Evolutionary conservation across 257 asterid species (phyloP), one percentile per base, ranked within the genome.

Genomic region (Datura wrightii): DNA sequence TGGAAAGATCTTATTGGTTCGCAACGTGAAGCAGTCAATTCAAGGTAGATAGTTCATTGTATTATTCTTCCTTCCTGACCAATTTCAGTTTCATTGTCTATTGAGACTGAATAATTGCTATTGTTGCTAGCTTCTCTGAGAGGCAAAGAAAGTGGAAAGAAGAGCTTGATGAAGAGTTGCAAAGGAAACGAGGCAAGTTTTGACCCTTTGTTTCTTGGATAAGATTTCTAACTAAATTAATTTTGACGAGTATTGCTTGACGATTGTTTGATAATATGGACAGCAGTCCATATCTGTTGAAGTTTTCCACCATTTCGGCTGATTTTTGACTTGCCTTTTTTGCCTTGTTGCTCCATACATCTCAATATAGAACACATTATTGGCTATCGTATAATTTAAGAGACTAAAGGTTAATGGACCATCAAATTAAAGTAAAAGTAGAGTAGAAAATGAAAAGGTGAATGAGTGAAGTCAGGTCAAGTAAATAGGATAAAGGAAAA

Each of bases 101-200:
- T 85, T 87, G 83, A 82, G 83, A 78, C 84, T 84, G 67, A 78
- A 37, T 67, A 34, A 69, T 65, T 85, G 78, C 80, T 74, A 74
- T 85, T 84, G 88, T 91, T 84, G 69, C 91, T 85, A 93, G 92
- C 89, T 92, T 92, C 85, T 78, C 90, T 8, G 98, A 94, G 92
- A 94, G 91, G 89, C 95, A 95, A 80, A 91, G 90, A 88, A 93
- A 90, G 89, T 97, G 99, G 99, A 94, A 97, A 89, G 98, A 93
- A 91, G 99, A 97, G 90, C 99, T 97, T 84, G 98, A 87, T 80
- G 95, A 95, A 88, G 99, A 97, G 90, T 94, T 97, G 31, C 96
- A 93, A 83, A 91, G 96, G 85, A 91, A 90, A 16, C 88, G 99
- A 97, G 99, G 99, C 91, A 88, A 91, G 93, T 90, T 84, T 53